Evolutionary conservation across 768 basidiomycete species (phyloP), one percentile per base, ranked within the genome.

Genomic region (Dioszegia hungarica): DNA sequence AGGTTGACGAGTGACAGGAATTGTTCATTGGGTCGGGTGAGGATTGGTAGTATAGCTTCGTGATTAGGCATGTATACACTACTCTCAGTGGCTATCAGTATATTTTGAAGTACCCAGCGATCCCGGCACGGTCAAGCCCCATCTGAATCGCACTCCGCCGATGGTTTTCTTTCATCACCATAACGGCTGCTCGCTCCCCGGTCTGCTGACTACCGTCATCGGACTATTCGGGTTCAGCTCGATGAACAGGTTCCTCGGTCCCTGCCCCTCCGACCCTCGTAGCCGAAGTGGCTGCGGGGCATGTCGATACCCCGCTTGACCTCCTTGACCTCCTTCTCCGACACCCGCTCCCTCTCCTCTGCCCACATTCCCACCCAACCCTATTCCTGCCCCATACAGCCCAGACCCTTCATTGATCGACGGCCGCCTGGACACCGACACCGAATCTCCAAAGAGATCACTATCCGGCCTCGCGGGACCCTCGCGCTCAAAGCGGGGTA

Each of bases 181-280:
- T 33, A 20, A 10, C 49, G 36, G 49, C 36, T 51, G 49, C 22
- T 51, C 34, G 25, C 49, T 51, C n/a, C 49, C 49, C 9, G 36
- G 34, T 12, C 37, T n/a, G 39, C 49, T 51, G 22, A 51, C 49
- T 14, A 57, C 56, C 27, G 63, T 64, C 25, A 70, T 60, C 1
- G 68, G 68, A 49, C 66, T 70, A 45, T 67, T 57, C n/a, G 65
- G 63, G 40, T 61, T 56, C 14, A 70, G 48, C 53, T 67, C 68
- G 22, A 70, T 67, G 28, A 67, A 64, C 40, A 65, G 40, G 34
- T 65, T 64, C 17, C 52, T 39, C 19, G 44, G 25, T 2, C 19
- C 31, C 17, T 28, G 36, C 53, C 17, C 41, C 31, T 34, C 34
- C 28, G 34, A 19, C 52, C 8, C 25, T 24, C n/a, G 22, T 41